These are phyloP conservation scores for Termitomyces sp. DNA, from an alignment of 768 basidiomycete genomes.

Conservation along the genomic window DNA sequence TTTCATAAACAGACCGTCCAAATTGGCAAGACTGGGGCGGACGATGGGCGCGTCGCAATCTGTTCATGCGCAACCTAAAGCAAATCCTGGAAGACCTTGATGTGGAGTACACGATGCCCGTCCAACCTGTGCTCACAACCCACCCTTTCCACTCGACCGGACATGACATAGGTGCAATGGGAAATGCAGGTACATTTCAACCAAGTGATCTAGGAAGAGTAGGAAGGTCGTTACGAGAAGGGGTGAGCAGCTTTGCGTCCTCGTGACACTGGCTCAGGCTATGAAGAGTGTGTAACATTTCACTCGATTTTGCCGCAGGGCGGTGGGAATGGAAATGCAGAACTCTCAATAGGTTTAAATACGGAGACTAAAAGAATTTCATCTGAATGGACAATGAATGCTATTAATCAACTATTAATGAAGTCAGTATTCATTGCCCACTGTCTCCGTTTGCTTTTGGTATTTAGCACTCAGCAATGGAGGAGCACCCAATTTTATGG, in stretches of 20 bases:
- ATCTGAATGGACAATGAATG: too few relatives aligned
- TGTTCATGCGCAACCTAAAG: conserved; percentile 75
- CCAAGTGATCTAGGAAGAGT: conserved; percentile 7
- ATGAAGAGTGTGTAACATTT: too few relatives aligned
- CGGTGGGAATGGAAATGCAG: not conserved
- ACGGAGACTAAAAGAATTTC: too few relatives aligned
- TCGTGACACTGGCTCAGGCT: not conserved
- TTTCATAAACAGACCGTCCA: conserved; percentile 43
- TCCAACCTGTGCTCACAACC: conserved; percentile 67
- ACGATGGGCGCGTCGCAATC: conserved; percentile 69
- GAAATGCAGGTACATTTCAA: conserved; percentile 27
- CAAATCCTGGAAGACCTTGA: conserved; percentile 70
- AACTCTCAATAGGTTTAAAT: too few relatives aligned
- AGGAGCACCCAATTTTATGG: conserved; percentile 61
- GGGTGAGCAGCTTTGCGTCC: conserved; percentile 8
- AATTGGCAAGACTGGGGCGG: conserved; percentile 91
- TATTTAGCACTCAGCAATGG: conserved; percentile 73
- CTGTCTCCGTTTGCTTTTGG: conserved; percentile 55
- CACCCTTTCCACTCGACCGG: conserved; percentile 5
- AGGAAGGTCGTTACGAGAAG: conserved; percentile 7
- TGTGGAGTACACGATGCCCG: conserved; percentile 63
- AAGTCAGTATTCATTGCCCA: too few relatives aligned
- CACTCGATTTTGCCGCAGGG: not conserved
- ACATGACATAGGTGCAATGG: conserved; percentile 12
- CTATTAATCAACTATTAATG: too few relatives aligned